Conservation (phyloP, 192 early-diverging fungal genomes). For the Gamsiella multidivaricata region DNA sequence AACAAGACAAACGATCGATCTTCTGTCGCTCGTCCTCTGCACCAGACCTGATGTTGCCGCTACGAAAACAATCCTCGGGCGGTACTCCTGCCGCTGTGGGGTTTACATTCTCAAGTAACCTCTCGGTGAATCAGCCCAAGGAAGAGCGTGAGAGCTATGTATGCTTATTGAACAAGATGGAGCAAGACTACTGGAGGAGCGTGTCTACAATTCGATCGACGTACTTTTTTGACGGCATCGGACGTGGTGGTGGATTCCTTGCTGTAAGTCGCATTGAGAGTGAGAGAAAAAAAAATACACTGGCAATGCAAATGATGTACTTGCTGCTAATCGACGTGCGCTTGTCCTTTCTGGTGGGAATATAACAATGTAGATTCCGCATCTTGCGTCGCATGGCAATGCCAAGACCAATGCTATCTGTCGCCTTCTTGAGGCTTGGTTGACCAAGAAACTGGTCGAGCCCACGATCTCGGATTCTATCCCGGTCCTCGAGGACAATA, state of each 20-base stretch:
- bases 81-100: background rate
- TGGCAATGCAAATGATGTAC: too few species aligned
- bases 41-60: constrained; percentile 2
- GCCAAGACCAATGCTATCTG: constrained; percentile 50
- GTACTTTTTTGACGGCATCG: constrained; percentile 52
- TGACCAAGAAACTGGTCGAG: constrained; percentile 53
- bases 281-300: too few species aligned
- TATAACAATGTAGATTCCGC: constrained; percentile 34
- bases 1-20: constrained; percentile 6
- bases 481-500: constrained; percentile 54
- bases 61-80: background rate
- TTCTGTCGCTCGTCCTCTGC: constrained; percentile 25
- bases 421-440: constrained; percentile 47
- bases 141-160: constrained; percentile 29
- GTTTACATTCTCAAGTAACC: constrained; percentile 23
- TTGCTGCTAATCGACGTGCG: too few species aligned
- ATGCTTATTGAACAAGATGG: constrained; percentile 23
- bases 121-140: constrained; percentile 9
- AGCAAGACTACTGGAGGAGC: constrained; percentile 43
- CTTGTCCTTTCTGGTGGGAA: background rate
- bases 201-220: constrained; percentile 48
- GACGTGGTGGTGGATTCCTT: constrained; percentile 47
- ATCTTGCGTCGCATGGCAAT: constrained; percentile 55
- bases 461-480: constrained; percentile 51
- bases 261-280: constrained; percentile 44